Conservation (phyloP, 768 basidiomycete genomes). For the Podaxis sp. region DNA sequence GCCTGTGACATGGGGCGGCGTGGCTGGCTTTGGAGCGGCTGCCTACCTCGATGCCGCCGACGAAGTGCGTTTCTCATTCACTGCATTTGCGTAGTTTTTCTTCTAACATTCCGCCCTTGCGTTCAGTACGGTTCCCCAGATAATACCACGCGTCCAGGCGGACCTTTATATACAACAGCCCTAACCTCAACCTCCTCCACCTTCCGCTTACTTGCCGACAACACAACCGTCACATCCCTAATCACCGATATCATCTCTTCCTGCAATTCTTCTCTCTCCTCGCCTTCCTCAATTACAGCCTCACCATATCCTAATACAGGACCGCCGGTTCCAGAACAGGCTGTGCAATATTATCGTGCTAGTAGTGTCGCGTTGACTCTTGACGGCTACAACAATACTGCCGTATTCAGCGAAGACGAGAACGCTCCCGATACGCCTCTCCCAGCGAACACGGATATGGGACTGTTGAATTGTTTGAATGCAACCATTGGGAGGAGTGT, state of each 20-base stretch:
- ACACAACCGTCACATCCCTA: slow-evolving; percentile 40
- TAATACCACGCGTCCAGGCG: slow-evolving; percentile 47
- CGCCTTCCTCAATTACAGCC: slow-evolving; percentile 34
- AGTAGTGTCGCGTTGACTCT: slow-evolving; percentile 61
- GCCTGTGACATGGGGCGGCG: slow-evolving; percentile 41
- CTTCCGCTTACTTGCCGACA: slow-evolving; percentile 46
- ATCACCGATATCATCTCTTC: slow-evolving; percentile 32
- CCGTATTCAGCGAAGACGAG: slow-evolving; percentile 36
- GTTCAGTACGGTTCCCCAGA: slow-evolving; percentile 40
- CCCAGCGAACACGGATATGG: slow-evolving; percentile 48
- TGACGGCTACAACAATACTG: slow-evolving; percentile 68
- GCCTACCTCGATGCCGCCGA: slow-evolving; percentile 23
- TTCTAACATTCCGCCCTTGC: neutral
- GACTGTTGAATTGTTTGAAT: slow-evolving; percentile 58
- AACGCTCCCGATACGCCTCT: slow-evolving; percentile 48
- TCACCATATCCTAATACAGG: slow-evolving; percentile 9
- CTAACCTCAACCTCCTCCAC: slow-evolving; percentile 35
- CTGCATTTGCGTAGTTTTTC: neutral
- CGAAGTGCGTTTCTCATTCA: slow-evolving; percentile 34
- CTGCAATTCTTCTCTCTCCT: slow-evolving; percentile 27
- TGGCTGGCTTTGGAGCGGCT: slow-evolving; percentile 21
- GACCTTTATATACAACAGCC: slow-evolving; percentile 36
- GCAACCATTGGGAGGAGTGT: slow-evolving; percentile 57
- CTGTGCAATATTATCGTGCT: slow-evolving; percentile 66
- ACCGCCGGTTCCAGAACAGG: slow-evolving; percentile 47